Base-by-base conservation (phyloP, 2,329 filamentous ascomycete species). In the Colletotrichum graminicola region DNA sequence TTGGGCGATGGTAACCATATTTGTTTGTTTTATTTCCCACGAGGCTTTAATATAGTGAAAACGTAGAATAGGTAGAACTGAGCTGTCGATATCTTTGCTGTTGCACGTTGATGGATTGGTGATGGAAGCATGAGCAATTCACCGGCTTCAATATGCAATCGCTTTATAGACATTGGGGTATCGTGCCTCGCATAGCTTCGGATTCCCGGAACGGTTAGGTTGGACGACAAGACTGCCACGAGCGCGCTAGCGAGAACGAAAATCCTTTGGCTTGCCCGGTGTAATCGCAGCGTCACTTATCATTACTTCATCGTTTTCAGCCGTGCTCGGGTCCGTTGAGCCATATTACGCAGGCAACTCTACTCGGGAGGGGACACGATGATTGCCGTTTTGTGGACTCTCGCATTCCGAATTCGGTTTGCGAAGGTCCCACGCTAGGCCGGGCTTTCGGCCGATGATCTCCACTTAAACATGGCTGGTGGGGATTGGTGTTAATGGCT, bases 1-100 rank as follows among this genome's bases (percentile, higher is more conserved):
- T 62, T 82, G 75, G 54, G 75, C 75, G 67, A 77, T 76, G 14
- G 79, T 72, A 36, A 84, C 82, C 83, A 82, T 82, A 5, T 26
- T 26, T 21, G n/a, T 47, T 21, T n/a, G 2, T 45, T 21, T 43
- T 39, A 6, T 43, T 18, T 6, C 6, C 10, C n/a, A 23, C 21
- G 12, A 10, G 21, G 10, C 8, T 47, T 47, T 0, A 23, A 5
- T n/a, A 23, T 7, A 45, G 43, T n/a, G 45, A 23, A 3, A 16
- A 11, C 16, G 21, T 10, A 12, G 8, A 47, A n/a, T 11, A 45
- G 8, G 18, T 21, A 21, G 8, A 4, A 7, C 7, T 45, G 43
- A n/a, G n/a, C 45, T 16, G 8, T 16, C 1, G 26, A 2, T 43
- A 6, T 57, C 8, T 23, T 10, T 59, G n/a, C 21, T 43, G 2